phyloP scores from a whole-genome alignment of 495 filamentous ascomycete genomes.

The Aspergillus nanangensis region DNA sequence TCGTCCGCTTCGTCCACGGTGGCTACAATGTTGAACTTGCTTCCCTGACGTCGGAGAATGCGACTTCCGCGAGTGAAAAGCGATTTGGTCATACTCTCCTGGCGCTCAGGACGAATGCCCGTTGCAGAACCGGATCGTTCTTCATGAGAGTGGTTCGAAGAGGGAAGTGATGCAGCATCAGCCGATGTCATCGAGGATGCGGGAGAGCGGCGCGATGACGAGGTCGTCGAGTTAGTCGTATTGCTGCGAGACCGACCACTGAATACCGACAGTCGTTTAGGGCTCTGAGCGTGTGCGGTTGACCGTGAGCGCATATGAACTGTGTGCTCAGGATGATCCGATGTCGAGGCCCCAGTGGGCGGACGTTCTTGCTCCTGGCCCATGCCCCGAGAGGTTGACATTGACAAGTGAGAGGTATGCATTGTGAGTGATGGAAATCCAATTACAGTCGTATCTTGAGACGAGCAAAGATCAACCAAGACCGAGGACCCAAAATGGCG shows the following conservation, averaged over 20 bases:
- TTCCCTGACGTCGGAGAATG: constrained; percentile 49
- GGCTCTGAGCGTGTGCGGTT: constrained; percentile 34
- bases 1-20: constrained; percentile 45
- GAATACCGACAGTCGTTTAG: constrained; percentile 41
- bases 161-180: constrained; percentile 21
- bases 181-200: constrained; percentile 37
- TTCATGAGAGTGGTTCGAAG: constrained; percentile 18
- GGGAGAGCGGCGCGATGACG: constrained; percentile 33
- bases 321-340: constrained; percentile 31
- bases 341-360: constrained; percentile 31
- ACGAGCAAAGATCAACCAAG: too few relatives aligned
- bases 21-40: constrained; percentile 46
- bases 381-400: constrained; percentile 9
- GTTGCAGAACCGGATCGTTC: constrained; percentile 28
- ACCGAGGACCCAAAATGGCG: too few relatives aligned
- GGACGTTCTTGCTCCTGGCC: constrained; percentile 27
- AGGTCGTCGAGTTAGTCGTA: constrained; percentile 34
- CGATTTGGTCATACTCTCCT: constrained; percentile 38
- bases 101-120: constrained; percentile 28
- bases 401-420: constrained; percentile 10
- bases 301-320: constrained; percentile 40
- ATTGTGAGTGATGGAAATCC: too few relatives aligned
- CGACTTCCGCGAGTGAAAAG: constrained; percentile 46
- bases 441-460: too few relatives aligned
- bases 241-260: constrained; percentile 41